Conservation (phyloP, 2,329 filamentous ascomycete species). For the Amylocarpus encephaloides region DNA sequence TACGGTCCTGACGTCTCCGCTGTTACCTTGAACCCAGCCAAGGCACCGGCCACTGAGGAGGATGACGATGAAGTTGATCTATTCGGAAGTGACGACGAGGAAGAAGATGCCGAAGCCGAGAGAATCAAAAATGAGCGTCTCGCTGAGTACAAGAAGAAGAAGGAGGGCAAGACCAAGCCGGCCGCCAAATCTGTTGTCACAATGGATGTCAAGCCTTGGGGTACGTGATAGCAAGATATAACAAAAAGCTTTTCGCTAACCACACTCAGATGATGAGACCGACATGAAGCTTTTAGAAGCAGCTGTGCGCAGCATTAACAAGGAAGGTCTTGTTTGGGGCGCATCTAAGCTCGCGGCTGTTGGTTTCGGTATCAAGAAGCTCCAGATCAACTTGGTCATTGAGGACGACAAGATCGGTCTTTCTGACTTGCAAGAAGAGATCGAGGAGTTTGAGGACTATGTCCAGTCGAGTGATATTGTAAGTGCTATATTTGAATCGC, state of each 20-base stretch:
- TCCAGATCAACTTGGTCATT: slow-evolving; percentile 96
- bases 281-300: slow-evolving; percentile 78
- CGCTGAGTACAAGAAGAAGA: slow-evolving; percentile 94
- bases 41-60: slow-evolving; percentile 66
- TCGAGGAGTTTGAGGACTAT: slow-evolving; percentile 83
- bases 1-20: slow-evolving; percentile 82
- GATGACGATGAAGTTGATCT: slow-evolving; percentile 88
- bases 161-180: slow-evolving; percentile 85
- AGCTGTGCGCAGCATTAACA: slow-evolving; percentile 74
- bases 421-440: slow-evolving; percentile 80
- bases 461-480: slow-evolving; percentile 91
- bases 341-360: slow-evolving; percentile 81
- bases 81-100: slow-evolving; percentile 89
- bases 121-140: slow-evolving; percentile 82
- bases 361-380: slow-evolving; percentile 97
- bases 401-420: slow-evolving; percentile 95
- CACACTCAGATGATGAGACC: slow-evolving; percentile 74
- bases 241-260: slow-evolving; percentile 18
- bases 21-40: slow-evolving; percentile 77
- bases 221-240: slow-evolving; percentile 49
- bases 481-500: slow-evolving; percentile 28
- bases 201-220: slow-evolving; percentile 97
- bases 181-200: slow-evolving; percentile 95
- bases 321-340: slow-evolving; percentile 96
- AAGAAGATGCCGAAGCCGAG: slow-evolving; percentile 84